phyloP scores from a whole-genome alignment of 106 monocot genomes.

The Iris macrosiphon region DNA sequence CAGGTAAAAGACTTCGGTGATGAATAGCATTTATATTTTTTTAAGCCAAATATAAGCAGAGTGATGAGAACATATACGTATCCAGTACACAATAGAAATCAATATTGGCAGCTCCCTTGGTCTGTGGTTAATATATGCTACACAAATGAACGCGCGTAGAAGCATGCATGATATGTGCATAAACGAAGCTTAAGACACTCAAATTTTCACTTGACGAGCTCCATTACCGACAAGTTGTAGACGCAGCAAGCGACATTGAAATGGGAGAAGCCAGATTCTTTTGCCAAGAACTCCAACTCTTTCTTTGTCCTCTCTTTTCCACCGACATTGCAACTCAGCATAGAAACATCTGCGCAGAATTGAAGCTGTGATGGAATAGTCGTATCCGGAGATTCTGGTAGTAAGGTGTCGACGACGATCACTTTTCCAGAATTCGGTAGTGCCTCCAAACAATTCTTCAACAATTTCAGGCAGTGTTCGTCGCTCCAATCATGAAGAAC shows the following conservation, averaged over 20 bases:
- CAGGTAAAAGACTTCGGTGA: no score
- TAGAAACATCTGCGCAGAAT: slow-evolving; percentile 27
- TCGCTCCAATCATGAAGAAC: slow-evolving; percentile 58
- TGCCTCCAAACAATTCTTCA: slow-evolving; percentile 51
- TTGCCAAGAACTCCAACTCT: slow-evolving; percentile 26
- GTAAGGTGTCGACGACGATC: slow-evolving; percentile 30
- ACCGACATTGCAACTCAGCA: slow-evolving; percentile 33
- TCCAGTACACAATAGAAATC: no score
- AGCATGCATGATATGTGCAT: no score
- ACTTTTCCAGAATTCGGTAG: slow-evolving; percentile 41
- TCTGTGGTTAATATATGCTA: no score
- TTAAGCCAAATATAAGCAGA: no score
- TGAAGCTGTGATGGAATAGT: slow-evolving; percentile 4
- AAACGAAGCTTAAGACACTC: no score
- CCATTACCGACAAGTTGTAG: slow-evolving; percentile 11
- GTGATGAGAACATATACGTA: no score
- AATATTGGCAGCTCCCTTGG: no score
- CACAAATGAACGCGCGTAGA: no score
- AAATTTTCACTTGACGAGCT: slow-evolving; percentile 27
- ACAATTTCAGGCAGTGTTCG: slow-evolving; percentile 27
- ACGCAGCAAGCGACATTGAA: slow-evolving; percentile 14
- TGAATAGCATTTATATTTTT: no score
- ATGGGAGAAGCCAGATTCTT: slow-evolving; percentile 25
- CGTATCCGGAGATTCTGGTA: slow-evolving; percentile 23
- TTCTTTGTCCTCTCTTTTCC: no score